Evolutionary conservation across 179 eudicot species (phyloP).

Genomic region (Silene noctiflora): DNA sequence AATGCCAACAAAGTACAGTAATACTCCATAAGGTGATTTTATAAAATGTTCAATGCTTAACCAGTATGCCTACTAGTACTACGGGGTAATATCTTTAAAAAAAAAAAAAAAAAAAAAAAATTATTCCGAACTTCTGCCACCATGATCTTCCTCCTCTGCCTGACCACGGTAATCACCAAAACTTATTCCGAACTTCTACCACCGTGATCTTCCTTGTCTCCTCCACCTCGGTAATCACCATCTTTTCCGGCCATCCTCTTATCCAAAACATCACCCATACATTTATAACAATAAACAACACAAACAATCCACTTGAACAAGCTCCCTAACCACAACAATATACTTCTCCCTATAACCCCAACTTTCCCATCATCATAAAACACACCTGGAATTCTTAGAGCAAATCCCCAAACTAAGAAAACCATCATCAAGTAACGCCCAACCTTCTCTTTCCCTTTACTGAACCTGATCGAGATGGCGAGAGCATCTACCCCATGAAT

Average conservation of each 20-base stretch:
- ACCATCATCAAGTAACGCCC: conserved; percentile 19
- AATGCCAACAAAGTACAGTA: no score
- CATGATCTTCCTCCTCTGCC: no score
- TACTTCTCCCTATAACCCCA: conserved; percentile 21
- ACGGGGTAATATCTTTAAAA: no score
- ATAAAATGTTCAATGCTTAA: no score
- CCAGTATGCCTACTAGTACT: no score
- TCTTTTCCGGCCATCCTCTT: background rate
- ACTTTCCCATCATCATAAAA: conserved; percentile 18
- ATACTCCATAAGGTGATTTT: no score
- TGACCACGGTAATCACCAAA: no score
- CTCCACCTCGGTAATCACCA: background rate
- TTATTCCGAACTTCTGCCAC: no score
- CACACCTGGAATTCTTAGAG: conserved; percentile 17
- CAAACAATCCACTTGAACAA: conserved; percentile 22
- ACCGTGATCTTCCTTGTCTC: background rate
- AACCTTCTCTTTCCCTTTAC: conserved; percentile 14
- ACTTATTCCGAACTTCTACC: no score
- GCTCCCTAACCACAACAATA: conserved; percentile 16
- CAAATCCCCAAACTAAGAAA: conserved; percentile 18
- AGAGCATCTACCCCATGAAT: conserved; percentile 20
- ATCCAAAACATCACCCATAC: conserved; percentile 7
- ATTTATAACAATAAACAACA: conserved; percentile 16
- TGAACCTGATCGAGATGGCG: background rate
- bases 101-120: no score